phyloP scores from a whole-genome alignment of 139 green algal genomes.

The Mychonastes homosphaera region DNA sequence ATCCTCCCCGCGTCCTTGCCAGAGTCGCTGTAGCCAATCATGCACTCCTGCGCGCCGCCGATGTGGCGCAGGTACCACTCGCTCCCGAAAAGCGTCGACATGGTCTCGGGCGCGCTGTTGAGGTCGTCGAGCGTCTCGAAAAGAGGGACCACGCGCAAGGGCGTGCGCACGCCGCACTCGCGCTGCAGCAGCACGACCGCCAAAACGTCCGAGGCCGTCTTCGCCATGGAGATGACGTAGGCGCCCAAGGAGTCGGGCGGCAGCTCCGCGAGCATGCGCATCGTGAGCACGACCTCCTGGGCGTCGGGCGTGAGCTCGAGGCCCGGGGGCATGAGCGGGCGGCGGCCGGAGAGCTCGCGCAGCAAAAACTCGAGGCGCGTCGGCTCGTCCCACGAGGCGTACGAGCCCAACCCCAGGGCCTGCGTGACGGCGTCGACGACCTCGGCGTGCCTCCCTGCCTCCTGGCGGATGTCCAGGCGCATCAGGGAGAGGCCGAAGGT shows the following conservation, averaged over 20 bases:
- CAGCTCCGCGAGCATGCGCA: conserved; percentile 37
- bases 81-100: conserved; percentile 39
- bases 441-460: conserved; percentile 75
- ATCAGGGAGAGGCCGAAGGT: conserved; percentile 80
- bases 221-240: conserved; percentile 95
- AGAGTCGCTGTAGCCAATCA: conserved; percentile 78
- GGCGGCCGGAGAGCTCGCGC: conserved; percentile 34
- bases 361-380: conserved; percentile 56
- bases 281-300: conserved; percentile 75
- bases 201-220: conserved; percentile 79
- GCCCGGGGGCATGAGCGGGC: conserved; percentile 75
- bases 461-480: conserved; percentile 85
- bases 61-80: conserved; percentile 61
- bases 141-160: conserved; percentile 76
- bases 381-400: conserved; percentile 71
- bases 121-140: conserved; percentile 95
- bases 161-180: conserved; percentile 36
- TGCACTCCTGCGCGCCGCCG: conserved; percentile 40
- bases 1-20: conserved; percentile 94
- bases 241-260: conserved; percentile 62
- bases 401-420: conserved; percentile 74
- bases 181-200: conserved; percentile 86
- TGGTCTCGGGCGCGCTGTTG: conserved; percentile 49
- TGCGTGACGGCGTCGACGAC: conserved; percentile 81
- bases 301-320: conserved; percentile 50